Percentiles rank a stretch among this genome's conserved stretches.
phyloP scores from a whole-genome alignment of 148 eudicot genomes.

The Vaccinium myrtillus region DNA sequence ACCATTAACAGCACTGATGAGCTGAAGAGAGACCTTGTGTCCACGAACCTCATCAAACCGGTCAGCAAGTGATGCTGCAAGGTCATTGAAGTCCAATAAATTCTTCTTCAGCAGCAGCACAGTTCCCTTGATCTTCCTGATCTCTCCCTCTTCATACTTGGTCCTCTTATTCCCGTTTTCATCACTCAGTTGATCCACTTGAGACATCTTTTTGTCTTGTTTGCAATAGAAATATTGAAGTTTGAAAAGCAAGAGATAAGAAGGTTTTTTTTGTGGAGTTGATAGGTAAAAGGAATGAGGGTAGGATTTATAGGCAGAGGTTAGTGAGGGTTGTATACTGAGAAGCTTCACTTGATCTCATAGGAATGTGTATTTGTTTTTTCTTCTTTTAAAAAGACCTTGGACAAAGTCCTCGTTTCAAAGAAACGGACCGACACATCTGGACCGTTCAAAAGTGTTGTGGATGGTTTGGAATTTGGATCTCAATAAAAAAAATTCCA shows the following conservation, averaged over 20 bases:
- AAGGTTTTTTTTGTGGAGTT: not conserved
- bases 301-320: conserved; percentile 13
- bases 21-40: conserved; percentile 42
- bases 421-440: too few relatives aligned
- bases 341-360: conserved; percentile 6
- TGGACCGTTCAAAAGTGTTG: too few relatives aligned
- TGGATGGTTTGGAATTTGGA: too few relatives aligned
- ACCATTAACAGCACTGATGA: conserved; percentile 38
- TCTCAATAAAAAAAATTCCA: too few relatives aligned
- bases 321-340: not conserved
- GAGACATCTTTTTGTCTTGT: not conserved
- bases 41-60: conserved; percentile 36
- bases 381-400: not conserved
- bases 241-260: not conserved
- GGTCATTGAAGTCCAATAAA: conserved; percentile 38
- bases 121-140: conserved; percentile 32
- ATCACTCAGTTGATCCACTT: conserved; percentile 1
- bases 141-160: conserved; percentile 3
- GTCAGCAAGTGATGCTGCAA: conserved; percentile 29
- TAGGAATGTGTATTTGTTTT: not conserved
- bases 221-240: not conserved
- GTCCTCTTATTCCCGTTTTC: conserved; percentile 5
- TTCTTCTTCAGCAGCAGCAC: conserved; percentile 58
- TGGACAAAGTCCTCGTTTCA: not conserved
- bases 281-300: not conserved